phyloP scores from a whole-genome alignment of 257 asterid genomes.

The Solanum pinnatisectum region DNA sequence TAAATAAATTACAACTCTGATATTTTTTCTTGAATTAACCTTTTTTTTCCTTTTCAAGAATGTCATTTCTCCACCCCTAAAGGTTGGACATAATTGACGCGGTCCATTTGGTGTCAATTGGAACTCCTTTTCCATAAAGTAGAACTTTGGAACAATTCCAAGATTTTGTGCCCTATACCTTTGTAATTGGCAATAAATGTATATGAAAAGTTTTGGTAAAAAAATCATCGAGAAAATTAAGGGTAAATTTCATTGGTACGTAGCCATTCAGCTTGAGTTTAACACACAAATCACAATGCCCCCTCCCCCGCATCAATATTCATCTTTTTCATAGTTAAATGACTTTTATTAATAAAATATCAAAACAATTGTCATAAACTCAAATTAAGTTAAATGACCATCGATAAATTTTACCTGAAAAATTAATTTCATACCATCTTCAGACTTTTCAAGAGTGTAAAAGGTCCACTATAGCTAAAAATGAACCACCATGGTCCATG shows the following conservation, averaged over 20 bases:
- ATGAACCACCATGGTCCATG: conserved; percentile 2
- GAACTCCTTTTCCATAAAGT: neutral
- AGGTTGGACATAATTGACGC: neutral
- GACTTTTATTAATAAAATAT: too few species aligned
- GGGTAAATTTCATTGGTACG: neutral
- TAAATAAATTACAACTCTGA: neutral
- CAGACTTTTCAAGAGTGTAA: neutral
- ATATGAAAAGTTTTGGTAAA: too few species aligned
- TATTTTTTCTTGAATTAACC: neutral
- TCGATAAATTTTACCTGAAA: neutral
- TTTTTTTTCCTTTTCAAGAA: neutral
- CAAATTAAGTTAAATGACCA: neutral
- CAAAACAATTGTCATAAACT: too few species aligned
- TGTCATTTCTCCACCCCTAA: neutral
- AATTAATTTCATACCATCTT: neutral
- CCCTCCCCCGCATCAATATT: too few species aligned
- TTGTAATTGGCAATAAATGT: neutral
- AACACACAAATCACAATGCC: too few species aligned
- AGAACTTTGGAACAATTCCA: neutral
- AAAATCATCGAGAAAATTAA: neutral
- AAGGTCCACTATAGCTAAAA: neutral
- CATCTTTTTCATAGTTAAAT: too few species aligned
- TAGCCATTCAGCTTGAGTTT: neutral
- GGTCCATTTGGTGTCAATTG: conserved; percentile 4
- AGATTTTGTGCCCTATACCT: neutral